Percentiles rank a stretch among this genome's conserved stretches.
Conservation (phyloP, 1,284 basidiomycete genomes). For the Microbotryum lychnidis-dioicae region DNA sequence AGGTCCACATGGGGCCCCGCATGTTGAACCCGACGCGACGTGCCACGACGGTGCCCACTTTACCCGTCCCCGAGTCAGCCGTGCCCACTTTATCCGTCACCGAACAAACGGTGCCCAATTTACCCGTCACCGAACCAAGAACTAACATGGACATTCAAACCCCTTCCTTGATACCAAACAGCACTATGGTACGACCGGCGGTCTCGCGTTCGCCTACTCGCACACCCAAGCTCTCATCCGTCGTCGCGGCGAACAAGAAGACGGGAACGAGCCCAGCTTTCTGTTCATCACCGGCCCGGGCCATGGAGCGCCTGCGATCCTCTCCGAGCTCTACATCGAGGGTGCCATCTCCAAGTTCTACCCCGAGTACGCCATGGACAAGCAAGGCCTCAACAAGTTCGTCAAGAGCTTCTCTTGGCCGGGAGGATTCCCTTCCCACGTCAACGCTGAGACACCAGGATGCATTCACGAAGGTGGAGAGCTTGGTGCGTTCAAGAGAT, state of each 20-base stretch:
- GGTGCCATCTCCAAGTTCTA: conserved; percentile 65
- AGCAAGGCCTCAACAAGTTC: conserved; percentile 56
- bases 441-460: conserved; percentile 66
- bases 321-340: conserved; percentile 73
- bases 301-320: conserved; percentile 59
- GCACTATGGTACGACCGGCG: conserved; percentile 48
- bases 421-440: conserved; percentile 47
- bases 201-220: conserved; percentile 66
- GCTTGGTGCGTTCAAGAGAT: conserved; percentile 44
- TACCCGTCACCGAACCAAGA: too few species aligned
- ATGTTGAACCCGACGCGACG: too few species aligned
- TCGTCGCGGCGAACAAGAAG: conserved; percentile 23
- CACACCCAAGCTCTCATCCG: conserved; percentile 66
- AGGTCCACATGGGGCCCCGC: too few species aligned
- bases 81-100: too few species aligned
- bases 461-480: conserved; percentile 83
- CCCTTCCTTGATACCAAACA: too few species aligned
- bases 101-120: too few species aligned
- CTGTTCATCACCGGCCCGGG: conserved; percentile 37
- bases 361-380: conserved; percentile 59
- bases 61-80: too few species aligned
- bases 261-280: conserved; percentile 27
- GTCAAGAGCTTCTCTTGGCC: conserved; percentile 49
- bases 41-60: too few species aligned
- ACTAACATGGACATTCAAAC: too few species aligned